phyloP scores from a whole-genome alignment of 176 grass and related monocot genomes.

The Panicum miliaceum region DNA sequence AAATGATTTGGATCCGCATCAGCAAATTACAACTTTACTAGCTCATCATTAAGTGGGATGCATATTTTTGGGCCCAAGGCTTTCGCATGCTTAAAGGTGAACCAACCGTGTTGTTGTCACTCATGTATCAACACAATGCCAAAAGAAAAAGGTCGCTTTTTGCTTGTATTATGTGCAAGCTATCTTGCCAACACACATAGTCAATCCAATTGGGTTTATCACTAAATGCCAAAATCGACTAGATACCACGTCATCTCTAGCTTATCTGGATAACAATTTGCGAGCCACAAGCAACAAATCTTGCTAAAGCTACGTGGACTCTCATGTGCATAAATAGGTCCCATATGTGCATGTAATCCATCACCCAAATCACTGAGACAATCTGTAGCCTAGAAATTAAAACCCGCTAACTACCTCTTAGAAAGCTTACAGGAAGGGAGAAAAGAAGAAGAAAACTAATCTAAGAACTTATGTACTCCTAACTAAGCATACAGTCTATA shows the following conservation, averaged over 20 bases:
- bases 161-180: too few species aligned
- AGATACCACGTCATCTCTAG: not conserved
- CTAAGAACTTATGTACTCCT: too few species aligned
- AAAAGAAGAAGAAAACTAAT: too few species aligned
- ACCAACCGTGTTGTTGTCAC: not conserved
- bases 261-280: not conserved
- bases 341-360: not conserved
- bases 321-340: too few species aligned
- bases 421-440: too few species aligned
- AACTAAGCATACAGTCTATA: too few species aligned
- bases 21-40: too few species aligned
- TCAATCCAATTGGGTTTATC: not conserved
- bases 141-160: not conserved
- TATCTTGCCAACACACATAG: not conserved
- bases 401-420: too few species aligned
- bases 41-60: too few species aligned
- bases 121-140: not conserved
- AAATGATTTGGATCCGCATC: too few species aligned
- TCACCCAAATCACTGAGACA: not conserved
- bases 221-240: not conserved
- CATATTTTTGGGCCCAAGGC: too few species aligned
- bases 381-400: not conserved
- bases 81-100: not conserved
- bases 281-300: not conserved
- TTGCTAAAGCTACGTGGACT: not conserved